Evolutionary conservation across 2,329 filamentous ascomycete genomes (phyloP), one percentile per base, ranked within the genome.

Genomic region (Apiospora hydei): DNA sequence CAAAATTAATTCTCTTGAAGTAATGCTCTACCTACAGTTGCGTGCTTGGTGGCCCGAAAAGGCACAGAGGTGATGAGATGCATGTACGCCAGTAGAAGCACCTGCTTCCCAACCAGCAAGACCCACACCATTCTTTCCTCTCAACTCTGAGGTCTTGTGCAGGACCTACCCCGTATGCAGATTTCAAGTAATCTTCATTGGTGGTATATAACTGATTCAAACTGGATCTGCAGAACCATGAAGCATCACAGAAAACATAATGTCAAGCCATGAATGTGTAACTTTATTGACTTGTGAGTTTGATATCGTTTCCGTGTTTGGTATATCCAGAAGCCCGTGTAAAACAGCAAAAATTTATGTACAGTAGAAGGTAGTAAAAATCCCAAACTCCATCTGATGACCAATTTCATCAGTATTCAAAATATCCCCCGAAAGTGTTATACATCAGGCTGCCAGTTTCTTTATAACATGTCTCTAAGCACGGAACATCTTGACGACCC

Each of bases 401-500:
- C 30, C 53, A 2, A 2, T 1, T 14, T 41, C 57, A 64, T 24
- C 57, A 64, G 57, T 14, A 0, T 4, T 64, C 34, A n/a, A 51
- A 14, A 64, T 41, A 38, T n/a, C 10, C 34, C 53, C 8, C 57
- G n/a, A n/a, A n/a, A 41, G 14, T 13, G 7, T 16, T 18, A 38
- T 30, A 38, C 53, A 38, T 14, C 4, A 21, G 14, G 7, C 7
- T 38, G 18, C 1, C 3, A 5, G 3, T 21, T 41, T 0, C 7
- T 21, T n/a, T 4, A 1, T 13, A 18, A 7, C 8, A 2, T n/a
- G 13, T n/a, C 21, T 43, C 75, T 80, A 80, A 14, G 77, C 76
- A 34, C 75, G 75, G 78, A 79, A 78, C 24, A 73, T 70, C 46
- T 77, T 77, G 14, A 75, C 73, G 0, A 70, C 66, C 5, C 79